phyloP scores from a whole-genome alignment of 768 basidiomycete genomes.

The Daedaleopsis nitida region DNA sequence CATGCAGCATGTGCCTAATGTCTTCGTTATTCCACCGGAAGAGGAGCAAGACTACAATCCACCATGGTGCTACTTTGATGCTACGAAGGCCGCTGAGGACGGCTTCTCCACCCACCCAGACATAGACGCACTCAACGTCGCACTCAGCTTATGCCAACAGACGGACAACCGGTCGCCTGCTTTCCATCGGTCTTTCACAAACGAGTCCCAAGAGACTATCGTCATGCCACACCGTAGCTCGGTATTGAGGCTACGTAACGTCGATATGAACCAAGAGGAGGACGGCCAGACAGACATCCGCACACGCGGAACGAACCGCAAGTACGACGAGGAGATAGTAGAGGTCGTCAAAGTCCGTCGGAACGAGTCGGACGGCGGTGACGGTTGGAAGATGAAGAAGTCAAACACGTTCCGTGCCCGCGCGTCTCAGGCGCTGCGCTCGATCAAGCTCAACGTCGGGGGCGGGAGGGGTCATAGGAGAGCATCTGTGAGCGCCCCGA shows the following conservation, averaged over 20 bases:
- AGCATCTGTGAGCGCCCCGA: conserved; percentile 4
- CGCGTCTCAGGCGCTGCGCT: conserved; percentile 36
- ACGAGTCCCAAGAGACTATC: conserved; percentile 29
- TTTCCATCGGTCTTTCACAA: conserved; percentile 28
- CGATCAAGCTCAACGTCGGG: conserved; percentile 36
- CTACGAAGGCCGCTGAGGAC: conserved; percentile 23
- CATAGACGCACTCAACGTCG: conserved; percentile 32
- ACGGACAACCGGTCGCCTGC: conserved; percentile 33
- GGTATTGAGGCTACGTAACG: conserved; percentile 12
- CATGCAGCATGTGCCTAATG: conserved; percentile 30
- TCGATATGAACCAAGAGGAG: conserved; percentile 9
- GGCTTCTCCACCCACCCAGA: conserved; percentile 29
- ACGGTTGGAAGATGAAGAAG: conserved; percentile 29
- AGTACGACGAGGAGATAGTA: conserved; percentile 35
- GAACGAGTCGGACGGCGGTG: conserved; percentile 29
- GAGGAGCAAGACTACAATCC: conserved; percentile 37
- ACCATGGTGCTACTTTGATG: conserved; percentile 38
- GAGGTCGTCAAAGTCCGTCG: conserved; percentile 39
- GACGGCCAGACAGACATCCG: conserved; percentile 18
- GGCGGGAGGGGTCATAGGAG: conserved; percentile 20
- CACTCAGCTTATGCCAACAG: conserved; percentile 32
- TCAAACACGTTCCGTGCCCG: conserved; percentile 37
- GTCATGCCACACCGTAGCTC: conserved; percentile 31
- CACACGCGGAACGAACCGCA: conserved; percentile 11
- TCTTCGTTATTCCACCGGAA: conserved; percentile 40